phyloP scores from a whole-genome alignment of 768 basidiomycete species.

The Neoboletus brunneissimus region DNA sequence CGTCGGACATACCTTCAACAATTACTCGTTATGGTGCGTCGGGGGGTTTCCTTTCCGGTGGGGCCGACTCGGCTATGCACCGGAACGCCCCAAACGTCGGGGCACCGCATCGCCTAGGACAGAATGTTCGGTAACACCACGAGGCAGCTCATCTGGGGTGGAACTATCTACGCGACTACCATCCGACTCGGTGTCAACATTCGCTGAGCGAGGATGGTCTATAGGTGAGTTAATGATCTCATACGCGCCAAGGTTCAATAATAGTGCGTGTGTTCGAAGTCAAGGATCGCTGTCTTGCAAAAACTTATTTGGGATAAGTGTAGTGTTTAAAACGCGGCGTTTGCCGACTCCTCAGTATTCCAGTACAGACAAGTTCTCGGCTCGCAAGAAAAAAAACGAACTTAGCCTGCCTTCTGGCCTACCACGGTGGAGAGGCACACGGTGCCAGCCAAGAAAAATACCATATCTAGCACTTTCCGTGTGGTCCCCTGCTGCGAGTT shows the following conservation, averaged over 20 bases:
- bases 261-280: not conserved
- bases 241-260: not conserved
- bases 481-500: not conserved
- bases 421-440: not conserved
- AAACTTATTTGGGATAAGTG: not conserved
- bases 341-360: too few relatives aligned
- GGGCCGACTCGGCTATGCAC: not conserved
- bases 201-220: not conserved
- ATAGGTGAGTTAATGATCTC: not conserved
- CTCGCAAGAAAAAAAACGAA: too few relatives aligned
- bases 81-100: not conserved
- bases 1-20: slow-evolving; percentile 8
- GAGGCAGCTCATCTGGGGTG: not conserved
- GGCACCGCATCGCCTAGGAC: not conserved
- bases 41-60: slow-evolving; percentile 3
- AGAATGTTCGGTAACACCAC: not conserved
- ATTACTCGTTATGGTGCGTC: slow-evolving; percentile 22
- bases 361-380: too few relatives aligned
- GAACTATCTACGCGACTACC: not conserved
- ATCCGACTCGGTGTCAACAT: not conserved
- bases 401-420: not conserved
- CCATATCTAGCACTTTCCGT: not conserved
- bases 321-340: not conserved
- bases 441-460: not conserved
- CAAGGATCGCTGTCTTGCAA: slow-evolving; percentile 1